Conservation (phyloP, 2,329 filamentous ascomycete species). For the Leptographium wingfieldii region DNA sequence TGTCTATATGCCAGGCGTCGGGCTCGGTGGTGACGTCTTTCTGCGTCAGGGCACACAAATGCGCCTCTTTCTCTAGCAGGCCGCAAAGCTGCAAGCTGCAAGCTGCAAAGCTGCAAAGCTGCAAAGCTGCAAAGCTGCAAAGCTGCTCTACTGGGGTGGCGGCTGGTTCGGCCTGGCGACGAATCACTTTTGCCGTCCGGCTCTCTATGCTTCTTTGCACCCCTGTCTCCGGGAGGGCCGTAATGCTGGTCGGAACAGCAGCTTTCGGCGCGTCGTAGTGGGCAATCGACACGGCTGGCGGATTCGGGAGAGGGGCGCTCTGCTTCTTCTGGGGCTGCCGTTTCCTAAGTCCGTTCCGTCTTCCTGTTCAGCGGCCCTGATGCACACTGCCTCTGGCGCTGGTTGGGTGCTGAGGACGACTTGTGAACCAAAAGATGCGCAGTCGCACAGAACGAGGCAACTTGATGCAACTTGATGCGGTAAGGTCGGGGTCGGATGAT, state of each 20-base stretch:
- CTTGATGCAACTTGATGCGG: not conserved
- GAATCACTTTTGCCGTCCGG: not conserved
- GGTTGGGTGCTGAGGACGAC: not conserved
- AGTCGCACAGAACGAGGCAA: not conserved
- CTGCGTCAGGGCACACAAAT: not conserved
- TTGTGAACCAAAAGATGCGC: not conserved
- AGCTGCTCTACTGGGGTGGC: not conserved
- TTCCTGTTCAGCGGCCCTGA: not conserved
- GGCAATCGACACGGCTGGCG: not conserved
- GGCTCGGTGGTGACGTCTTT: not conserved
- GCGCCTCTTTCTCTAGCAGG: not conserved
- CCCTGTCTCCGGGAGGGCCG: not conserved
- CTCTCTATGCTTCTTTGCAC: not conserved
- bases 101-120: too few relatives aligned
- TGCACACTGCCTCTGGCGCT: not conserved
- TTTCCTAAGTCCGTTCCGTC: not conserved
- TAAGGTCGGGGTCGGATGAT: slow-evolving; percentile 1
- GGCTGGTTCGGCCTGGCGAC: not conserved
- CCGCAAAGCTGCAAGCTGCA: too few relatives aligned
- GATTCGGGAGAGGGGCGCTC: not conserved
- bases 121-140: too few relatives aligned
- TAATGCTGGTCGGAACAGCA: not conserved
- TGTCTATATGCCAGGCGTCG: not conserved
- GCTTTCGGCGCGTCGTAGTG: not conserved
- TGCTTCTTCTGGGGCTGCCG: not conserved